Conservation (phyloP, 768 basidiomycete genomes). For the Rhizopogon vinicolor region DNA sequence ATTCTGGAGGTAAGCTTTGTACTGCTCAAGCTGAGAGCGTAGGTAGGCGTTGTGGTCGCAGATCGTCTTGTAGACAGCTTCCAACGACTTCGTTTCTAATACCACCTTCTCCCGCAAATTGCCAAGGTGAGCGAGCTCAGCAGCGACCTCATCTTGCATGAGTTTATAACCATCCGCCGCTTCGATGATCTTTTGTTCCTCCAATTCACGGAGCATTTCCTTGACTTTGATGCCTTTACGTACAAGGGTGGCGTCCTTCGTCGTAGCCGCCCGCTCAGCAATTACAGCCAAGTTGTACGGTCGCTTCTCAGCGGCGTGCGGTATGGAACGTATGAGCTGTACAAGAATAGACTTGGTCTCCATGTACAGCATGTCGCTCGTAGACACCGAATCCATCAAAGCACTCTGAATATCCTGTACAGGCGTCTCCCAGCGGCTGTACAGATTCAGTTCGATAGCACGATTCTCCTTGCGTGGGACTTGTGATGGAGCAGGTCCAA, state of each 20-base stretch:
- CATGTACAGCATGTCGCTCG: conserved; percentile 99
- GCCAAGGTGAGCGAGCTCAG: conserved; percentile 93
- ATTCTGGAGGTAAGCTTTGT: conserved; percentile 98
- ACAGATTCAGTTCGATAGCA: conserved; percentile 85
- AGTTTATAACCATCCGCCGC: conserved; percentile 79
- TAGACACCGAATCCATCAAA: conserved; percentile 95
- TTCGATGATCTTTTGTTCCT: conserved; percentile 86
- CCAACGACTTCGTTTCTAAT: conserved; percentile 86
- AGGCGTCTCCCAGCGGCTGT: conserved; percentile 98
- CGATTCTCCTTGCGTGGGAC: conserved; percentile 98
- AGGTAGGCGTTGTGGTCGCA: conserved; percentile 99
- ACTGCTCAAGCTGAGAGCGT: conserved; percentile 94
- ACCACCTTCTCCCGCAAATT: conserved; percentile 95
- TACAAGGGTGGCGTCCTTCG: conserved; percentile 94
- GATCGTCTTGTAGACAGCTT: conserved; percentile 99
- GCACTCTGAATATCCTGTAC: conserved; percentile 97
- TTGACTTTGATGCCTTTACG: conserved; percentile 99
- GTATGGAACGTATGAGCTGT: conserved; percentile 93
- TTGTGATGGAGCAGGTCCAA: conserved; percentile 89
- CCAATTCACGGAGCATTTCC: conserved; percentile 96
- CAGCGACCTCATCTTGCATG: conserved; percentile 96
- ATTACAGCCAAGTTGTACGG: conserved; percentile 87
- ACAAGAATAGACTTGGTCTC: conserved; percentile 99
- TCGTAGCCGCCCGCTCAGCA: conserved; percentile 94
- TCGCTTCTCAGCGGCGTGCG: conserved; percentile 73